These are phyloP conservation scores for Vigna nakashimae DNA, from an alignment of 306 rosid genomes.

Conservation along the genomic window DNA sequence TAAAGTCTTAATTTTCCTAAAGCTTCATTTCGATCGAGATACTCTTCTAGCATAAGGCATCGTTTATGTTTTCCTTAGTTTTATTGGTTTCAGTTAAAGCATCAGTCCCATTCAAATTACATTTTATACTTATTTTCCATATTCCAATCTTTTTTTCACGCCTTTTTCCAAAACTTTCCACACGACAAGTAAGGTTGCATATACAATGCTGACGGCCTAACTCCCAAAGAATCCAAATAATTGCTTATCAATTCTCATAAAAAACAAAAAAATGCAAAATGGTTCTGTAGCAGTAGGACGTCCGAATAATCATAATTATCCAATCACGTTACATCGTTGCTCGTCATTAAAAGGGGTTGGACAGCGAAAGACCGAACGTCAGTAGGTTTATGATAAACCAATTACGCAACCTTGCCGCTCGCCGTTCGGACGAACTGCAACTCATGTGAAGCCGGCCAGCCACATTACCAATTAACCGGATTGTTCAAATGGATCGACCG, in stretches of 20 bases:
- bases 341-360: too few relatives aligned
- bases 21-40: neutral
- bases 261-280: neutral
- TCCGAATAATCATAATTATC: too few relatives aligned
- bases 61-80: neutral
- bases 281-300: too few relatives aligned
- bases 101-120: slow-evolving; percentile 1
- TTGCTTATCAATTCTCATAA: neutral
- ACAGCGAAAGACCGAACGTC: too few relatives aligned
- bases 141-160: neutral
- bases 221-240: neutral
- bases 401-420: too few relatives aligned
- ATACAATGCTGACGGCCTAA: slow-evolving; percentile 5
- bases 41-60: slow-evolving; percentile 19
- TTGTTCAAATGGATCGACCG: too few relatives aligned
- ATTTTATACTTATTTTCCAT: neutral
- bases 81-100: slow-evolving; percentile 33
- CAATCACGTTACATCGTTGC: too few relatives aligned
- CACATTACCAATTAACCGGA: too few relatives aligned
- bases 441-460: too few relatives aligned
- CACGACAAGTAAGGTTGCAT: slow-evolving; percentile 35
- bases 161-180: slow-evolving; percentile 8
- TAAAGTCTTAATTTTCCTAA: slow-evolving; percentile 36
- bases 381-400: too few relatives aligned
- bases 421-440: too few relatives aligned